phyloP scores from a whole-genome alignment of 2,329 filamentous ascomycete species.

The Beauveria rudraprayagi region DNA sequence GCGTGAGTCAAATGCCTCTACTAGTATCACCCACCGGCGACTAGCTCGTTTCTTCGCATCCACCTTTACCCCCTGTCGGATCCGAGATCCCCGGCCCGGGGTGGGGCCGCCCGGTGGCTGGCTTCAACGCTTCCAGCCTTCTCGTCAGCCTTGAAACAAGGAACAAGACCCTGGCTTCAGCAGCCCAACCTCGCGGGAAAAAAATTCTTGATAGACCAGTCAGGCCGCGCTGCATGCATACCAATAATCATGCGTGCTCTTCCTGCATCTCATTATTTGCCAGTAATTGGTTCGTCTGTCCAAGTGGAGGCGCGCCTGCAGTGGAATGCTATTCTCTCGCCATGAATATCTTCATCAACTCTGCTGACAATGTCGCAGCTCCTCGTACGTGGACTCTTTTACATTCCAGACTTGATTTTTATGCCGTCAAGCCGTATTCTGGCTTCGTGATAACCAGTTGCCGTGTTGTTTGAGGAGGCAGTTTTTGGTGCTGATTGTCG shows the following conservation, averaged over 20 bases:
- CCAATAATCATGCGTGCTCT: slow-evolving; percentile 25
- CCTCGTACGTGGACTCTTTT: slow-evolving; percentile 24
- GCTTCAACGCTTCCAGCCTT: slow-evolving; percentile 6
- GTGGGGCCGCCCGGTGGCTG: slow-evolving; percentile 8
- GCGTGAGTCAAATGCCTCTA: neutral
- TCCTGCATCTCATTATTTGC: slow-evolving; percentile 19
- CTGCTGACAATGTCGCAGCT: slow-evolving; percentile 28
- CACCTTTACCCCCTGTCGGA: slow-evolving; percentile 4
- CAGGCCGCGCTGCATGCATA: neutral
- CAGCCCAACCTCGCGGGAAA: slow-evolving; percentile 1
- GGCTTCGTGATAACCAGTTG: neutral
- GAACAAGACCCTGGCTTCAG: neutral
- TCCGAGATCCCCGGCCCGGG: slow-evolving; percentile 8
- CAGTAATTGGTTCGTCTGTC: slow-evolving; percentile 27
- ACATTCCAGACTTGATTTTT: neutral
- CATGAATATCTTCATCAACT: slow-evolving; percentile 32
- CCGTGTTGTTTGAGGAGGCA: neutral
- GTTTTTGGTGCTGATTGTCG: slow-evolving; percentile 2
- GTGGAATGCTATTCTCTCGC: slow-evolving; percentile 15
- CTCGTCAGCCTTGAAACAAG: neutral
- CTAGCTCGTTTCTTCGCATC: neutral
- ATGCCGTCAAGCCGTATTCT: neutral
- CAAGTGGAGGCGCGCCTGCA: slow-evolving; percentile 25
- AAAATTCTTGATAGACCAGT: slow-evolving; percentile 6
- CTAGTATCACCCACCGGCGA: neutral